A percentile compares a stretch with the other conserved stretches of the same genome.
Evolutionary conservation across 108 stramenopile genomes (phyloP).

Genomic region (Discostella pseudostelligera): DNA sequence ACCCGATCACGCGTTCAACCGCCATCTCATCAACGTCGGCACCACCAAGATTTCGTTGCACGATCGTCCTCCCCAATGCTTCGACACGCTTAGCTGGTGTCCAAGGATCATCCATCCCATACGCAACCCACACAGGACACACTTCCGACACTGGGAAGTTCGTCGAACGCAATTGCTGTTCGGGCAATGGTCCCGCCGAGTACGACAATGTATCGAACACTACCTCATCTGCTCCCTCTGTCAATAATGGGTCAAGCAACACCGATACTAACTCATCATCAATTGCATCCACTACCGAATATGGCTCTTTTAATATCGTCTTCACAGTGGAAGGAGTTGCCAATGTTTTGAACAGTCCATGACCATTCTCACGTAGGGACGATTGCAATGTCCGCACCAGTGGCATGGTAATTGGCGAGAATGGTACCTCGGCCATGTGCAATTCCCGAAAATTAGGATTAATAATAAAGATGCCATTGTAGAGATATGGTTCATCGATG

Average conservation of each 20-base stretch:
- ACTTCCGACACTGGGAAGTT: conserved; percentile 41
- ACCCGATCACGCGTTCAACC: conserved; percentile 74
- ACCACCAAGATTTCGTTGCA: conserved; percentile 3
- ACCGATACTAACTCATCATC: conserved; percentile 89
- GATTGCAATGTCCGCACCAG: conserved; percentile 71
- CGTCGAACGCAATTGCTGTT: conserved; percentile 72
- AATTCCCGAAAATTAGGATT: conserved; percentile 89
- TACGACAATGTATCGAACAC: conserved; percentile 94
- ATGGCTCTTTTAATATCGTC: conserved; percentile 88
- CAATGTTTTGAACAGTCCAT: conserved; percentile 70
- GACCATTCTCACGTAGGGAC: conserved; percentile 72
- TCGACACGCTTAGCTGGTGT: conserved; percentile 81
- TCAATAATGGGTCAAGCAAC: conserved; percentile 83
- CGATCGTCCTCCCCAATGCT: conserved; percentile 49
- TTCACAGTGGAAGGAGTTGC: conserved; percentile 82
- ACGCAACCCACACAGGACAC: conserved; percentile 79
- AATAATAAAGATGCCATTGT: conserved; percentile 67
- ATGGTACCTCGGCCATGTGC: conserved; percentile 84
- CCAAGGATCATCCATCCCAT: conserved; percentile 94
- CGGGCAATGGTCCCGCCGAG: conserved; percentile 93
- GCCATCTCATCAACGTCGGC: neutral
- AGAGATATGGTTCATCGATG: conserved; percentile 74
- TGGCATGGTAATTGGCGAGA: conserved; percentile 68
- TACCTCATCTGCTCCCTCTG: conserved; percentile 82
- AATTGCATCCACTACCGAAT: conserved; percentile 68